Conservation (phyloP, 495 filamentous ascomycete species). For the Polyplosphaeria fusca region DNA sequence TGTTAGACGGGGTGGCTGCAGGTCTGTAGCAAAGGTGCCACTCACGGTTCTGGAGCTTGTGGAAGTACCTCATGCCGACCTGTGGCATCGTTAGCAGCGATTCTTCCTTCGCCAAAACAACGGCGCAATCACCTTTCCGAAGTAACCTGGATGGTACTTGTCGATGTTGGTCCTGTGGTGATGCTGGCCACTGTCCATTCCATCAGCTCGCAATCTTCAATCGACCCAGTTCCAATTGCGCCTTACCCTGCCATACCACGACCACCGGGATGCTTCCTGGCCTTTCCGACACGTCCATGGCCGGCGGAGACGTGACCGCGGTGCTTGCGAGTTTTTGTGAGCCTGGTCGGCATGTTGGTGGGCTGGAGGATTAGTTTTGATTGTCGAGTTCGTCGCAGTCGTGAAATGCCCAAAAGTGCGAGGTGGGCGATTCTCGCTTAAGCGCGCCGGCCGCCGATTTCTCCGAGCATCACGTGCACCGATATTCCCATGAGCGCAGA, state of each 20-base stretch:
- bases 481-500: too few species aligned
- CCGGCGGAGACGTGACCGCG: constrained; percentile 93
- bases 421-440: too few species aligned
- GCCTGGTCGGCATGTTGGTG: too few species aligned
- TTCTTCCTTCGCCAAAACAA: too few species aligned
- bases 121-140: constrained; percentile 98
- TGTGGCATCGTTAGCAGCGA: too few species aligned
- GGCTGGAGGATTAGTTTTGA: too few species aligned
- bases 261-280: constrained; percentile 59
- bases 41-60: constrained; percentile 82
- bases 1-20: constrained; percentile 47
- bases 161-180: constrained; percentile 88
- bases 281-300: constrained; percentile 53
- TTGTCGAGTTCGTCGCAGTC: too few species aligned
- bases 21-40: constrained; percentile 58
- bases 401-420: too few species aligned
- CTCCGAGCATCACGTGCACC: too few species aligned
- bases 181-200: constrained; percentile 50
- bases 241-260: constrained; percentile 85
- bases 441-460: too few species aligned
- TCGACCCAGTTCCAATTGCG: too few species aligned
- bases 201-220: background rate
- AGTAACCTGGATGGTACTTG: constrained; percentile 94
- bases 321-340: too few species aligned
- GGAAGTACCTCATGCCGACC: constrained; percentile 95